Conservation (phyloP, 768 basidiomycete genomes). For the Suillus clintonianus region DNA sequence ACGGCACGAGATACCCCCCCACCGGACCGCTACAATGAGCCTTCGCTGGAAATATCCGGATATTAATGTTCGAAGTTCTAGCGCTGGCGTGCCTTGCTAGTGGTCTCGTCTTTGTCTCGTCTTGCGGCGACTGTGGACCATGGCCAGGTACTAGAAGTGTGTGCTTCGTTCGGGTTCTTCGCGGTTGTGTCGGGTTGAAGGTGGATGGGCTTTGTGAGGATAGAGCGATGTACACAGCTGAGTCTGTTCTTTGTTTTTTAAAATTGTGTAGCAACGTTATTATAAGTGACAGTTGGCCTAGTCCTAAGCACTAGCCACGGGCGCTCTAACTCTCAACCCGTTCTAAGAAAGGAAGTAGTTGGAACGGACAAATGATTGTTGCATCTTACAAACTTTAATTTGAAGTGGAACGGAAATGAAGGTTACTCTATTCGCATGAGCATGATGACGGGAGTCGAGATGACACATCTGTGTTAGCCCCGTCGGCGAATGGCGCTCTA, state of each 20-base stretch:
- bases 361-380: constrained; percentile 38
- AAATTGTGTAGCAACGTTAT: background rate
- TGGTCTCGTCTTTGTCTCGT: too few species aligned
- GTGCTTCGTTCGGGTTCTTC: constrained; percentile 62
- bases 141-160: constrained; percentile 65
- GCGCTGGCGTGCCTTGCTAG: constrained; percentile 53
- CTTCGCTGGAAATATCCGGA: constrained; percentile 72
- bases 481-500: constrained; percentile 72
- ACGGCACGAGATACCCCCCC: constrained; percentile 87
- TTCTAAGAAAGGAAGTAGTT: constrained; percentile 12
- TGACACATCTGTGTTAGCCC: too few species aligned
- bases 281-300: background rate
- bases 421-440: constrained; percentile 61
- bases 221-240: constrained; percentile 72
- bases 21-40: constrained; percentile 84
- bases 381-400: constrained; percentile 26
- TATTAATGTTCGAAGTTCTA: constrained; percentile 36
- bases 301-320: too few species aligned
- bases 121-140: constrained; percentile 64
- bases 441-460: too few species aligned
- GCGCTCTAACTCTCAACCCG: too few species aligned
- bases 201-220: constrained; percentile 87
- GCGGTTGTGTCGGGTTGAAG: constrained; percentile 91
- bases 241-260: constrained; percentile 16
- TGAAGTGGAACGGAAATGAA: constrained; percentile 11